Percentiles rank a stretch among this genome's conserved stretches.
phyloP scores from a whole-genome alignment of 1,284 basidiomycete genomes.

The Gymnopus androsaceus region DNA sequence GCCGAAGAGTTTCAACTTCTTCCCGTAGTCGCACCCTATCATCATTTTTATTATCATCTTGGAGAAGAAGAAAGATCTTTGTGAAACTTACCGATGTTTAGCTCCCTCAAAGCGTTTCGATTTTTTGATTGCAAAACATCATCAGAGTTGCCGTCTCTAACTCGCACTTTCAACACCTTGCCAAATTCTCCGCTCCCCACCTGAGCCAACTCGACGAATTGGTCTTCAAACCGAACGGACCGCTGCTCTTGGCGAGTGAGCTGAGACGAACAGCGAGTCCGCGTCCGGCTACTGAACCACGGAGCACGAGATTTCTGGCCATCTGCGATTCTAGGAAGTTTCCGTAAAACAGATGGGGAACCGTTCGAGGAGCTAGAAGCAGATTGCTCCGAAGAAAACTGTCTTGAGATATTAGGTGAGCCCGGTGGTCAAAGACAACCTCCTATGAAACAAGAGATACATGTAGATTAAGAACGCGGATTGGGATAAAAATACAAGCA shows the following conservation, averaged over 20 bases:
- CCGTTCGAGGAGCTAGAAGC: slow-evolving; percentile 57
- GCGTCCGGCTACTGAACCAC: slow-evolving; percentile 12
- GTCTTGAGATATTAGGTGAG: slow-evolving; percentile 45
- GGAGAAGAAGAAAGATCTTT: no score
- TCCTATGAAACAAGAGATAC: slow-evolving; percentile 17
- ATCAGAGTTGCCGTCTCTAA: slow-evolving; percentile 54
- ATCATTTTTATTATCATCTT: no score
- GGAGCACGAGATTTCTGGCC: no score
- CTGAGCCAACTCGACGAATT: slow-evolving; percentile 81
- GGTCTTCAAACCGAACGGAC: slow-evolving; percentile 69
- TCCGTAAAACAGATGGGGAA: slow-evolving; percentile 37
- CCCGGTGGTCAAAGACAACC: slow-evolving; percentile 53
- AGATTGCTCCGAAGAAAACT: slow-evolving; percentile 45
- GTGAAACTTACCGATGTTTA: slow-evolving; percentile 78
- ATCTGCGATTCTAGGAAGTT: slow-evolving; percentile 23
- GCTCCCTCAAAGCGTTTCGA: slow-evolving; percentile 92
- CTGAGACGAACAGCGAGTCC: slow-evolving; percentile 35
- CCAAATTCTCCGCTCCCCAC: slow-evolving; percentile 95
- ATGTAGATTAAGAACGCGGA: slow-evolving; percentile 15
- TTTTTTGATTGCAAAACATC: slow-evolving; percentile 90
- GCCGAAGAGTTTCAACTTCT: slow-evolving; percentile 91
- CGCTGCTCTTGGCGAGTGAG: slow-evolving; percentile 44
- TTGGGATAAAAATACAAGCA: slow-evolving; percentile 29
- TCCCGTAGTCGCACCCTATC: slow-evolving; percentile 90
- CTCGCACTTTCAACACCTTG: slow-evolving; percentile 87